Evolutionary conservation across 108 stramenopile genomes (phyloP).

Genomic region (Nannochloropsis salina): DNA sequence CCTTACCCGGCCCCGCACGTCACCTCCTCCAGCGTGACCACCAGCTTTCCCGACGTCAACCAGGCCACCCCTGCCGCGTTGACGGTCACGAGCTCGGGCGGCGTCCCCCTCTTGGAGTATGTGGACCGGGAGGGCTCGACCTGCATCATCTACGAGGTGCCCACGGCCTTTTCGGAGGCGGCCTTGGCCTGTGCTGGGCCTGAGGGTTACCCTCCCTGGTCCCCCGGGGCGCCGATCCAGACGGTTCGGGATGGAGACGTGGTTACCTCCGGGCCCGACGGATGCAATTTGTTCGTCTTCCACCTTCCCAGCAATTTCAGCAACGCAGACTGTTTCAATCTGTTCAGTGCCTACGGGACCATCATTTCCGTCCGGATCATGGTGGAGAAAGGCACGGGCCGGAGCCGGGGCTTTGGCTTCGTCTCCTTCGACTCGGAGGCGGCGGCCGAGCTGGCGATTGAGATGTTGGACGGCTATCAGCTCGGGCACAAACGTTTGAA

Average conservation of each 20-base stretch:
- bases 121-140: neutral
- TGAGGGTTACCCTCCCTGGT: neutral
- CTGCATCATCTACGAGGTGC: slow-evolving; percentile 11
- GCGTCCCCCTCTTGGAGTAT: neutral
- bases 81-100: neutral
- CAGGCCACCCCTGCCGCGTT: neutral
- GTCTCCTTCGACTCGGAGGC: slow-evolving; percentile 78
- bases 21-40: too few relatives aligned
- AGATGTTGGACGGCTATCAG: slow-evolving; percentile 66
- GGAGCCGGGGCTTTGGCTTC: slow-evolving; percentile 89
- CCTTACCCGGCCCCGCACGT: too few relatives aligned
- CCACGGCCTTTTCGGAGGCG: neutral
- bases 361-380: slow-evolving; percentile 80
- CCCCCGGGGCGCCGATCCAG: neutral
- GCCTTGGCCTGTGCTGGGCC: slow-evolving; percentile 4
- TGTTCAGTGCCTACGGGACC: slow-evolving; percentile 73
- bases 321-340: slow-evolving; percentile 48
- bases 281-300: slow-evolving; percentile 94
- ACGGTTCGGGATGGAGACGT: neutral
- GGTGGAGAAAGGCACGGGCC: slow-evolving; percentile 80
- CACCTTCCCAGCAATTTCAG: slow-evolving; percentile 92
- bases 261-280: slow-evolving; percentile 43
- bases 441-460: slow-evolving; percentile 74
- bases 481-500: slow-evolving; percentile 33
- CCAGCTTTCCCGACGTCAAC: too few relatives aligned